phyloP scores from a whole-genome alignment of 352 stramenopile genomes.

The Phytophthora pluvialis region DNA sequence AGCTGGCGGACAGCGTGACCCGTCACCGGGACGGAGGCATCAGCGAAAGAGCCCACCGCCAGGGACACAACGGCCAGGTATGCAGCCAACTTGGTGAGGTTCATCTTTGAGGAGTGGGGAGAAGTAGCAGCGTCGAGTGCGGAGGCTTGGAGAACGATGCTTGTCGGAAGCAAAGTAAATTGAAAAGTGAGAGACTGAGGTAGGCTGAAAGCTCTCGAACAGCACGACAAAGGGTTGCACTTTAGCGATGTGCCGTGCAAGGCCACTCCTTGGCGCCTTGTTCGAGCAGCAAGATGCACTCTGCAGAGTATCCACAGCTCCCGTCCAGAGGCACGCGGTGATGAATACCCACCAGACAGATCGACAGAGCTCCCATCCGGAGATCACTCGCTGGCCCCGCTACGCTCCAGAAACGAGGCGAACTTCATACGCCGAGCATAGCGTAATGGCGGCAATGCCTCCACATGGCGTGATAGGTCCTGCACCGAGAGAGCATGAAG shows the following conservation, averaged over 20 bases:
- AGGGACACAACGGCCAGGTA: conserved; percentile 35
- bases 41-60: conserved; percentile 21
- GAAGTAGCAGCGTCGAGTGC: conserved; percentile 16
- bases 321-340: conserved; percentile 20
- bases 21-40: conserved; percentile 24
- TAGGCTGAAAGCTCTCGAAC: conserved; percentile 11
- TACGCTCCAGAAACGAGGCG: conserved; percentile 23
- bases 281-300: conserved; percentile 33
- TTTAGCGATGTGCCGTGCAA: conserved; percentile 11
- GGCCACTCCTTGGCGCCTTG: not conserved
- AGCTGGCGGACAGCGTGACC: conserved; percentile 25
- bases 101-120: conserved; percentile 26
- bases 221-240: conserved; percentile 11
- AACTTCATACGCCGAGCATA: conserved; percentile 27
- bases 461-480: conserved; percentile 25
- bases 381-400: not conserved
- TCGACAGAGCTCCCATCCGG: conserved; percentile 20
- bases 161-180: conserved; percentile 37
- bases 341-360: conserved; percentile 35
- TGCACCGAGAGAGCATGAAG: conserved; percentile 27
- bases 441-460: conserved; percentile 17
- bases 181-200: conserved; percentile 27
- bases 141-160: conserved; percentile 25
- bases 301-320: conserved; percentile 18
- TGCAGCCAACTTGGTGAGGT: conserved; percentile 36